Base-by-base conservation (phyloP, 768 basidiomycete species). In the Termitomyces eurrhizus region DNA sequence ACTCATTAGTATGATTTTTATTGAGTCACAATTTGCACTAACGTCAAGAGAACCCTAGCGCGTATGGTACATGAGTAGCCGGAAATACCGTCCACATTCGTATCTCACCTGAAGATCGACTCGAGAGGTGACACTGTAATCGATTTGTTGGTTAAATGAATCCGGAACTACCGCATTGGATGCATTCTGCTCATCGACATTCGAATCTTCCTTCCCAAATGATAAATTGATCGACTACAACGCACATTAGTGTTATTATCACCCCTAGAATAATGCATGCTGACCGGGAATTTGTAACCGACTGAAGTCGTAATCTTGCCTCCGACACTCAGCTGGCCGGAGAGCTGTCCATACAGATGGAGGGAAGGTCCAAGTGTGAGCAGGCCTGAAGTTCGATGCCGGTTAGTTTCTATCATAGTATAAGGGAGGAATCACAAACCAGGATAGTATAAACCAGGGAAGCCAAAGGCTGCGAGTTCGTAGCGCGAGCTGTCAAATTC, bases 401-500 rank as follows among this genome's bases (percentile, higher is more conserved):
- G 13, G 16, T 52, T 36, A 21, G 51, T 52, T 32, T 21, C 18
- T 24, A 36, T n/a, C 1, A 35, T 35, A 36, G 21, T 35, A 35
- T 35, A 33, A n/a, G 21, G 32, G 7, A 52, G 21, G 12, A n/a
- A 52, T 52, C n/a, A 52, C 12, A 21, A 29, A 48, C 52, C 52
- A 35, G 52, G 52, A 41, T 54, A 54, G 37, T 54, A 54, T 41
- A 54, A 18, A 37, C 52, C 52, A 29, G 52, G 52, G 24, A 54
- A 54, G 37, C 52, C 52, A 54, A 54, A 54, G n/a, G 52, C 41
- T 54, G 52, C 52, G 37, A 41, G 51, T 36, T 52, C 51, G 9
- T 1, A 52, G 51, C 51, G 51, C 21, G 51, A 33, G n/a, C 51
- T 52, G 14, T 52, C 51, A 12, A 52, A 52, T 0, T 52, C 2